A percentile compares a stretch with the other conserved stretches of the same genome.
These are phyloP conservation scores for Beauveria varroae DNA, from an alignment of 2,329 filamentous ascomycete species.

Conservation along the genomic window DNA sequence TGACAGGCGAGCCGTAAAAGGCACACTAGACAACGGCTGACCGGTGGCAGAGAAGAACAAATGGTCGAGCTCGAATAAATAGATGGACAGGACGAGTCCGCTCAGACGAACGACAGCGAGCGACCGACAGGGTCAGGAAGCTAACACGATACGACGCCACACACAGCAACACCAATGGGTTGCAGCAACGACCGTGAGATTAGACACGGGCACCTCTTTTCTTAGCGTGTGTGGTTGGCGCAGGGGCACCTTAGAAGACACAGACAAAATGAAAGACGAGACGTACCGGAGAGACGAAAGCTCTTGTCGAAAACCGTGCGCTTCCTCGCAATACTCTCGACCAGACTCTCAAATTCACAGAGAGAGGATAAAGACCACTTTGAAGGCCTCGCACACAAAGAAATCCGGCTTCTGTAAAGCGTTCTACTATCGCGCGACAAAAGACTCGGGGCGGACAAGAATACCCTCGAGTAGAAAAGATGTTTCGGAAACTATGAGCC, in stretches of 20 bases:
- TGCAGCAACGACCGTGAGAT: conserved; percentile 1
- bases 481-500: neutral
- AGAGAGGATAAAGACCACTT: neutral
- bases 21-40: neutral
- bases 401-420: neutral
- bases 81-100: neutral
- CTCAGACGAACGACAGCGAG: neutral
- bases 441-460: neutral
- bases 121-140: neutral
- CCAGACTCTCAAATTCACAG: too few species aligned
- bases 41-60: too few species aligned
- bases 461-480: neutral
- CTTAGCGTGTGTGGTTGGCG: neutral
- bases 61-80: neutral
- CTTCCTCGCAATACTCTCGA: too few species aligned
- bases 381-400: neutral
- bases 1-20: neutral
- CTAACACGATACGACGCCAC: neutral
- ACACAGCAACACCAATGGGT: neutral
- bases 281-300: neutral
- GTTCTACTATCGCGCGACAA: neutral
- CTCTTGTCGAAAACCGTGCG: too few species aligned
- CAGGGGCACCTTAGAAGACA: neutral
- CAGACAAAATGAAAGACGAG: neutral
- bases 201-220: neutral